Base-by-base conservation (phyloP, 495 filamentous ascomycete species). In the Aspergillus hancockii region DNA sequence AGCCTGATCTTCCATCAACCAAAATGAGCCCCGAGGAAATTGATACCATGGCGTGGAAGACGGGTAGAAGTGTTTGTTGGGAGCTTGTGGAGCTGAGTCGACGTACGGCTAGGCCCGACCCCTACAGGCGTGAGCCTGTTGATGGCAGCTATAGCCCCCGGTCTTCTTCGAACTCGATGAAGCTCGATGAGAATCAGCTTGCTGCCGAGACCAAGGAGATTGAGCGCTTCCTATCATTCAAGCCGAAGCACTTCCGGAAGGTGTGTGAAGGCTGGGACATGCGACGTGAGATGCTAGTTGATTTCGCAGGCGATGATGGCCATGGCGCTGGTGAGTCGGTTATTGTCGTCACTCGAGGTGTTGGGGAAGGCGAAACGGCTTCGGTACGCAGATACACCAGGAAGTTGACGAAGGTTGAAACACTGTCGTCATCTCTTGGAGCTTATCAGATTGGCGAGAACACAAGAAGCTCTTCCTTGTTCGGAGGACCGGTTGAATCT, bases 251-350 rank as follows among this genome's bases (percentile, higher is more conserved):
- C 61, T 97, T 93, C 73, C 86, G 83, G 23, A 90, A 88, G 63
- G 75, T 85, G 8, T 97, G 90, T 71, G 77, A 88, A 54, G 88
- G 89, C 4, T 98, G 95, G 94, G 89, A 97, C 63, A 98, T 98
- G 93, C 84, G 86, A 54, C 85, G 92, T 53, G 88, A 80, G 50
- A 71, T 98, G 19, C 87, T 92, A 67, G 90, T 96, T 8, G 94
- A 98, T 69, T 98, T 96, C 74, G 89, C 89, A 23, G 86, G 85
- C 47, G 89, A 89, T 60, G 91, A 95, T 71, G 82, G 86, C 16
- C 74, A 78, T 47, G 85, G 85, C 13, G 85, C 83, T 38, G 91
- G 91, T 23, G 92, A 97, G 70, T 80, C 77, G 16, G 70, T 95
- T 8, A 77, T 95, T 52, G 84, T 96, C 3, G 80, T 96, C 55